Conservation (phyloP, 2,329 filamentous ascomycete species). For the Epichloe typhina region DNA sequence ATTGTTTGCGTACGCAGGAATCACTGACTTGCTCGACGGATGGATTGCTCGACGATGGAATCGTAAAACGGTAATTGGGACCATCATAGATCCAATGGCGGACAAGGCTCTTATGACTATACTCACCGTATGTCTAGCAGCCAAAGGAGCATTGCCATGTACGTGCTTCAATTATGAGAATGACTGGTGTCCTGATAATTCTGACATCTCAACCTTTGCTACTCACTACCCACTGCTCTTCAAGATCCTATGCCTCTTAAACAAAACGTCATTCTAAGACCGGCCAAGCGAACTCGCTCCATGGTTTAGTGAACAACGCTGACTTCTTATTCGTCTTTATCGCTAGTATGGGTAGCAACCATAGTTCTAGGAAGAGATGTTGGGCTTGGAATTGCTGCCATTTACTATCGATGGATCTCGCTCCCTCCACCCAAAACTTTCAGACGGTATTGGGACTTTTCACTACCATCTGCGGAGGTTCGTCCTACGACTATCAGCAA, state of each 20-base stretch:
- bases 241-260: background rate
- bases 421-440: conserved; percentile 90
- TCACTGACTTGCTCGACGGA: conserved; percentile 86
- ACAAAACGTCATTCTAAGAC: background rate
- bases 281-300: background rate
- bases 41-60: conserved; percentile 86
- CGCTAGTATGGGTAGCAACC: conserved; percentile 66
- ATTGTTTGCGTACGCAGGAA: conserved; percentile 82
- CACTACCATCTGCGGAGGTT: conserved; percentile 74
- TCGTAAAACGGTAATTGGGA: conserved; percentile 84
- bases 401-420: conserved; percentile 94
- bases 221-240: background rate
- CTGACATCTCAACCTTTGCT: background rate
- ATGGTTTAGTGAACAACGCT: background rate
- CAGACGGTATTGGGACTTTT: conserved; percentile 92
- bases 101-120: conserved; percentile 96
- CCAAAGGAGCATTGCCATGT: conserved; percentile 73
- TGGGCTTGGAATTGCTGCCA: conserved; percentile 68
- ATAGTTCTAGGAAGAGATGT: conserved; percentile 85
- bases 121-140: conserved; percentile 69
- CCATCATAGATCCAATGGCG: conserved; percentile 90
- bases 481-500: conserved; percentile 75
- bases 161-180: conserved; percentile 19
- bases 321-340: background rate
- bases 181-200: background rate